Conservation (phyloP, 495 filamentous ascomycete species). For the Rhypophila decipiens region DNA sequence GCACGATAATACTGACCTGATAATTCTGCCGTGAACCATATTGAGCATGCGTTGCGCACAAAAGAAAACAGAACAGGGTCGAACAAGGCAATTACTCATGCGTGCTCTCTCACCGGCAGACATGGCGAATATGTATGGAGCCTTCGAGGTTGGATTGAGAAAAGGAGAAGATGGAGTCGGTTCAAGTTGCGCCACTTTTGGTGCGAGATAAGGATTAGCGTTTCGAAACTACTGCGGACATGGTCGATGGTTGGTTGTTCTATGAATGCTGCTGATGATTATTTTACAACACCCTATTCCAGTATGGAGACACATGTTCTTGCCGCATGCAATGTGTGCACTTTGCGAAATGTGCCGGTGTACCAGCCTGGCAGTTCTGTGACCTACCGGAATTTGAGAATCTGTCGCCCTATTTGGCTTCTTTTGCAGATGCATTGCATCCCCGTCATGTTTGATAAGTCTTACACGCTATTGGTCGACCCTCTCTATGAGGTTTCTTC, state of each 20-base stretch:
- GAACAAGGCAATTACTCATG: background rate
- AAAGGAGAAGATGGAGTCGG: too few species aligned
- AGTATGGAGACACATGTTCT: too few species aligned
- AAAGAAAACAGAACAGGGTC: too few species aligned
- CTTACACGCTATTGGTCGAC: constrained; percentile 11
- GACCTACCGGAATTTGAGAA: too few species aligned
- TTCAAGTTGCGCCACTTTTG: too few species aligned
- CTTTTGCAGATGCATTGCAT: constrained; percentile 11
- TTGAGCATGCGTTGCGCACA: too few species aligned
- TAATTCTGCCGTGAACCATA: too few species aligned
- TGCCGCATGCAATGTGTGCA: too few species aligned
- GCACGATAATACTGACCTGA: too few species aligned
- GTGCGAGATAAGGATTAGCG: background rate
- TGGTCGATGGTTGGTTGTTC: background rate
- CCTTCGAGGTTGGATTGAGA: too few species aligned
- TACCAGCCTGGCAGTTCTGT: background rate
- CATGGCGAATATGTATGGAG: too few species aligned
- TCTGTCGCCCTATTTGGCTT: constrained; percentile 17
- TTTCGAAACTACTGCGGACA: background rate
- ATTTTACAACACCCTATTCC: background rate
- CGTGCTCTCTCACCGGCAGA: background rate
- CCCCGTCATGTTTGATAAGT: background rate
- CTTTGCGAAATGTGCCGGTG: background rate
- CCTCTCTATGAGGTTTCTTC: background rate
- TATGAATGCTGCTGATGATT: background rate